A percentile compares a stretch with the other conserved stretches of the same genome.
phyloP scores from a whole-genome alignment of 1,139 yeast species.

The Sugiyamaella pinicola region DNA sequence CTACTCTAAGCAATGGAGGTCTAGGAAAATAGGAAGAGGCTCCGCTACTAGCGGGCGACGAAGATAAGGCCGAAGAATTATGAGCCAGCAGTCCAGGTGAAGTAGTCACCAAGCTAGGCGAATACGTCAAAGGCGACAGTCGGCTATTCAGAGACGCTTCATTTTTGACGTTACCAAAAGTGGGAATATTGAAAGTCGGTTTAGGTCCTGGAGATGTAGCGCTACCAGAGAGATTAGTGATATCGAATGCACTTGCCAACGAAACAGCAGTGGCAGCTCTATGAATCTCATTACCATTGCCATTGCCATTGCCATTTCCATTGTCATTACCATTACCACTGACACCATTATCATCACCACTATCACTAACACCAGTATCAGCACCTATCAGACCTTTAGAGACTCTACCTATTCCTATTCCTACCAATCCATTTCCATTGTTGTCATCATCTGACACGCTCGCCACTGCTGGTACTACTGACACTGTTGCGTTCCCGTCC shows the following conservation, averaged over 20 bases:
- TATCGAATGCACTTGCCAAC: neutral
- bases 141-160: neutral
- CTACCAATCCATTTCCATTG: neutral
- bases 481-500: neutral
- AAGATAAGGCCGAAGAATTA: neutral
- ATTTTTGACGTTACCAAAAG: neutral
- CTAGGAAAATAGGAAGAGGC: conserved; percentile 6
- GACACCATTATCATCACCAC: no score
- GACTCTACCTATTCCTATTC: neutral
- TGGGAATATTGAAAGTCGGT: neutral
- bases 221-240: neutral
- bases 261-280: neutral
- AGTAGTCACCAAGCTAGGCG: conserved; percentile 1
- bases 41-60: conserved; percentile 5
- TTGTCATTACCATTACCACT: no score
- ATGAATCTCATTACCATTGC: neutral
- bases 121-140: neutral
- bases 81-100: conserved; percentile 11
- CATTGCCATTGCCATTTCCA: no score
- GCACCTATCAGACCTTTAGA: neutral
- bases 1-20: conserved; percentile 7
- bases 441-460: neutral
- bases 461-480: neutral
- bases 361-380: no score
- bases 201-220: neutral